phyloP scores from a whole-genome alignment of 2,329 filamentous ascomycete genomes.

The Clonostachys rosea region DNA sequence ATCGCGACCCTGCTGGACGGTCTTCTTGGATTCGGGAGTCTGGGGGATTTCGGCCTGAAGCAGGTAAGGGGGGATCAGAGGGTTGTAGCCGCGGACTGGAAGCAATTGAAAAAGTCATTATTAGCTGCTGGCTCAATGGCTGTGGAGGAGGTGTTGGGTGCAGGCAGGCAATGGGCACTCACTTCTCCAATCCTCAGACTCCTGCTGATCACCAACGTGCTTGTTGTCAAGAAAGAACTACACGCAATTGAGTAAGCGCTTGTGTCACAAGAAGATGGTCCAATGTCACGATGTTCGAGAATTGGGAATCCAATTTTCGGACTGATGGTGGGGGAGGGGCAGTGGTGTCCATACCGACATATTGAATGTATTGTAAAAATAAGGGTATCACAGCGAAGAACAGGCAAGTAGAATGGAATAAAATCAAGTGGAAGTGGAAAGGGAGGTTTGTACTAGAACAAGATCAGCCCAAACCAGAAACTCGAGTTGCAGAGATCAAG shows the following conservation, averaged over 20 bases:
- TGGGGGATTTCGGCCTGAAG: slow-evolving; percentile 87
- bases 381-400: too few relatives aligned
- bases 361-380: slow-evolving; percentile 1
- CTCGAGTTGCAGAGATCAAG: too few relatives aligned
- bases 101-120: slow-evolving; percentile 12
- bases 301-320: slow-evolving; percentile 1
- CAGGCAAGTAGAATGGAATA: neutral
- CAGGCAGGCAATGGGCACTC: slow-evolving; percentile 24
- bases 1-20: slow-evolving; percentile 56
- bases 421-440: neutral
- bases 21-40: slow-evolving; percentile 50
- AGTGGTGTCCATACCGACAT: slow-evolving; percentile 8
- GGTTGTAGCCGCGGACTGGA: slow-evolving; percentile 83
- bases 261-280: slow-evolving; percentile 2
- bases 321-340: slow-evolving; percentile 4
- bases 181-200: slow-evolving; percentile 82
- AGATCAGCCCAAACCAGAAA: too few relatives aligned
- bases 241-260: slow-evolving; percentile 3
- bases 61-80: slow-evolving; percentile 85
- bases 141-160: neutral
- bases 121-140: slow-evolving; percentile 1
- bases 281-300: slow-evolving; percentile 8
- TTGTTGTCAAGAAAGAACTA: slow-evolving; percentile 74
- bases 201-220: slow-evolving; percentile 68
- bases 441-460: too few relatives aligned